Conservation (phyloP, 2,329 filamentous ascomycete species). For the Pyrenophora teres region DNA sequence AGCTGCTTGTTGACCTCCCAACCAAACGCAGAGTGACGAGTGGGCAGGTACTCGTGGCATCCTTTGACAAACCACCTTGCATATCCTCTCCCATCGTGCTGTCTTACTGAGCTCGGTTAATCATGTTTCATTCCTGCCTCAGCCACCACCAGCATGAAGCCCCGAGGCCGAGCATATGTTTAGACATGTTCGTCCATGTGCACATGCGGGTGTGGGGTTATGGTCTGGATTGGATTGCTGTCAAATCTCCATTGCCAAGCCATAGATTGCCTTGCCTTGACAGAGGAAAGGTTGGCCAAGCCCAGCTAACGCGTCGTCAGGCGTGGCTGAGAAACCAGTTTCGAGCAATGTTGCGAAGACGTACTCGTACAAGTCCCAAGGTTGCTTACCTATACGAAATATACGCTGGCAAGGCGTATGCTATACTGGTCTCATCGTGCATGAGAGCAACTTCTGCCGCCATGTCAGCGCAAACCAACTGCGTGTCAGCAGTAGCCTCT, state of each 20-base stretch:
- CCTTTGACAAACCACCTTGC: too few relatives aligned
- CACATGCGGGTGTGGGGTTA: not conserved
- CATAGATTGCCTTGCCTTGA: constrained; percentile 9
- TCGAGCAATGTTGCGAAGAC: constrained; percentile 32
- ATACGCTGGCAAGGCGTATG: constrained; percentile 6
- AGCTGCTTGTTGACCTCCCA: not conserved
- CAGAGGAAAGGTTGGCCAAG: constrained; percentile 10
- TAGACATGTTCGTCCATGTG: constrained; percentile 13
- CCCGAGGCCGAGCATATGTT: constrained; percentile 2
- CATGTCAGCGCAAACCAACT: constrained; percentile 26
- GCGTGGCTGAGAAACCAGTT: constrained; percentile 37
- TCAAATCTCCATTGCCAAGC: constrained; percentile 7
- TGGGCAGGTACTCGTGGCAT: too few relatives aligned
- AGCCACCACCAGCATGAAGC: constrained; percentile 3
- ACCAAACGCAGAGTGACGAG: too few relatives aligned
- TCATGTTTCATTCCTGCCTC: constrained; percentile 8
- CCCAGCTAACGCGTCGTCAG: constrained; percentile 33
- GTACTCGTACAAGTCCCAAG: constrained; percentile 10
- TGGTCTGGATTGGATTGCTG: not conserved
- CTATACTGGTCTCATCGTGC: too few relatives aligned
- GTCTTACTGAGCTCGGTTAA: not conserved
- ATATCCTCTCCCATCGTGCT: not conserved
- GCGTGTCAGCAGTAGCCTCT: too few relatives aligned
- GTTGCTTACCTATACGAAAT: constrained; percentile 17
- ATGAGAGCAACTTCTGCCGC: too few relatives aligned